Base-by-base conservation (phyloP, 345 rosid species). In the Cochlearia excelsa region DNA sequence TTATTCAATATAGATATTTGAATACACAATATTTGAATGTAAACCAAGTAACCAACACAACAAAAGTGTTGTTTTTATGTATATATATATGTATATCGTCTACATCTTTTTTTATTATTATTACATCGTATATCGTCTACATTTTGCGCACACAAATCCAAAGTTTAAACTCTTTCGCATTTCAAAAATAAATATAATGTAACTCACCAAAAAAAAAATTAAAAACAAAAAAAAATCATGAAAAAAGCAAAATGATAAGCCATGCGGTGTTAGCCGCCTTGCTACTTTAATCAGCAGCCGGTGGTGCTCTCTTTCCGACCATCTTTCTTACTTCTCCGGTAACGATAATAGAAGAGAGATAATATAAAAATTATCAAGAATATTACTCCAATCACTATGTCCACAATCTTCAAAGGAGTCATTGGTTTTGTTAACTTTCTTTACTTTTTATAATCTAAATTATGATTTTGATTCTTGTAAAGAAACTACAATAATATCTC, bases 401-500 rank as follows among this genome's bases (percentile, higher is more conserved):
- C 71, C 27, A 67, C 4, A 50, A 57, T 67, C 57, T 67, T 67
- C 65, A 50, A 9, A 67, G 65, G 71, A 58, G 64, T 67, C 65
- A 67, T 58, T 1, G 5, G 7, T 43, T 50, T 42, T 28, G 1
- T 49, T 48, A 30, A 26, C 16, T 54, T 48, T 1, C 6, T 41
- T 40, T 50, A 16, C 31, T 49, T 2, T 33, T 2, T 33, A 33
- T 33, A 33, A 33, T 33, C 3, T 33, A 40, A 7, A 30, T 49
- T 28, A 6, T 28, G 5, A 16, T 28, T 47, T 51, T 51, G 47
- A 41, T 56, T 38, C 3, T 23, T 9, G 53, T 27, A 56, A 44
- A 66, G 51, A 40, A 48, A 33, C 29, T 10, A 57, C 31, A 41
- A 40, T 7, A 5, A 49, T 6, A 31, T 33, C 35, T 3, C 35